Evolutionary conservation across 2,329 filamentous ascomycete genomes (phyloP).

Genomic region (Rutstroemia sp.): DNA sequence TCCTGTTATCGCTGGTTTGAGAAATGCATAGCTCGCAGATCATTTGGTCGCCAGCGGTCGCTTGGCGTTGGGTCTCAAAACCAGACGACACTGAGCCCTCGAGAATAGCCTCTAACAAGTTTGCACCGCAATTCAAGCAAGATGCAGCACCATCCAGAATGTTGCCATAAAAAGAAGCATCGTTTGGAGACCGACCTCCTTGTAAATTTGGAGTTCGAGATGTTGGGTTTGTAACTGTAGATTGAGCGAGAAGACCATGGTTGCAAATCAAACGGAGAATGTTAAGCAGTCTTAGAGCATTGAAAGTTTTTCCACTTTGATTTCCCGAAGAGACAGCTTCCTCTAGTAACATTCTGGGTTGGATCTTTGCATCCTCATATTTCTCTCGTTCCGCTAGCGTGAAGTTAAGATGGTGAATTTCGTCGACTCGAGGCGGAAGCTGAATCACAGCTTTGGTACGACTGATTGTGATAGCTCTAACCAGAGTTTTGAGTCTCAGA

Average conservation of each 20-base stretch:
- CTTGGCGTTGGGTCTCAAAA: no score
- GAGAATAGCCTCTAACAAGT: no score
- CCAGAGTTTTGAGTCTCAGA: slow-evolving; percentile 33
- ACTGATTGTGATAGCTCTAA: slow-evolving; percentile 34
- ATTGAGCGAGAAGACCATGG: slow-evolving; percentile 30
- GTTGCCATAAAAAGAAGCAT: no score
- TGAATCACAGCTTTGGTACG: slow-evolving; percentile 34
- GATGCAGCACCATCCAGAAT: no score
- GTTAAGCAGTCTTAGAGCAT: slow-evolving; percentile 39
- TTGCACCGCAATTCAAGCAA: no score
- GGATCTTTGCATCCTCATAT: slow-evolving; percentile 30
- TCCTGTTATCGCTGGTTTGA: not conserved
- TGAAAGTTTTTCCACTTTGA: slow-evolving; percentile 29
- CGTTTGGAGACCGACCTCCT: slow-evolving; percentile 26
- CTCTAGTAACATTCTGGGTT: slow-evolving; percentile 27
- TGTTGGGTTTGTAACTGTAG: not conserved
- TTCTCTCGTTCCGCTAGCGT: slow-evolving; percentile 29
- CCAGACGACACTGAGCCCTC: no score
- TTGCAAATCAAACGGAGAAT: slow-evolving; percentile 39
- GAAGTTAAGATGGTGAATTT: slow-evolving; percentile 32
- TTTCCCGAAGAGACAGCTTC: slow-evolving; percentile 27
- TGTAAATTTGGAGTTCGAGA: not conserved
- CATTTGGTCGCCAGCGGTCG: slow-evolving; percentile 12
- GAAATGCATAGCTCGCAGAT: not conserved
- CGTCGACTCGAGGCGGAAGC: slow-evolving; percentile 33